Evolutionary conservation across 768 basidiomycete species (phyloP), one percentile per base, ranked within the genome.

Genomic region (Tremella yokohamensis): DNA sequence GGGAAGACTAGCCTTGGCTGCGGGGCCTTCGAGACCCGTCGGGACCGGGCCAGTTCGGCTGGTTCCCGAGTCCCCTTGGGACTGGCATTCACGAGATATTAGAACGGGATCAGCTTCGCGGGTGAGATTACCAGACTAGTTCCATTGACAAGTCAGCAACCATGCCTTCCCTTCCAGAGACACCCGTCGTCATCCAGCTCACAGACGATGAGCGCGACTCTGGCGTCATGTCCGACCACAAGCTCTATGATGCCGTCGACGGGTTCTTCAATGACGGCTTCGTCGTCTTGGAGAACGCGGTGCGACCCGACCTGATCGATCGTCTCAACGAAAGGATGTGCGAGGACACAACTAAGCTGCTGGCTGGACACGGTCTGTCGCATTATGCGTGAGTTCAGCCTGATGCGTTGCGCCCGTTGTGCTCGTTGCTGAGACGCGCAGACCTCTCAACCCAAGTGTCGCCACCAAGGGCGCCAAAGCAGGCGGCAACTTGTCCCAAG

Each of bases 231-330:
- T 22, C 49, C n/a, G 20, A 20, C 19, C 20, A 20, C 25, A 18
- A 50, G 19, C 18, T 50, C 19, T 50, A 20, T 29, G 49, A 50
- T 22, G 49, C 49, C n/a, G 26, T 50, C 15, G 26, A 22, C 26
- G 49, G 20, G 9, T 50, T 24, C 49, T 50, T 50, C 26, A n/a
- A n/a, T 6, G 49, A 50, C 26, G 49, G 56, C 24, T 20, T 57
- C 22, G 56, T 57, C 6, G 56, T 57, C n/a, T 8, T 57, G 16
- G 49, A 40, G 39, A 57, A 57, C 19, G 56, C 56, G 11, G 40
- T 57, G n/a, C 39, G 13, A 7, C 38, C 19, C 20, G 49, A 9
- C 7, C 7, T 57, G 19, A 51, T 57, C 34, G 56, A 57, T 34
- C 49, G 24, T 1, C 49, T 57, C 8, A 57, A 52, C 49, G 56